Base-by-base conservation (phyloP, 1,284 basidiomycete genomes). In the Marasmius tenuissimus region DNA sequence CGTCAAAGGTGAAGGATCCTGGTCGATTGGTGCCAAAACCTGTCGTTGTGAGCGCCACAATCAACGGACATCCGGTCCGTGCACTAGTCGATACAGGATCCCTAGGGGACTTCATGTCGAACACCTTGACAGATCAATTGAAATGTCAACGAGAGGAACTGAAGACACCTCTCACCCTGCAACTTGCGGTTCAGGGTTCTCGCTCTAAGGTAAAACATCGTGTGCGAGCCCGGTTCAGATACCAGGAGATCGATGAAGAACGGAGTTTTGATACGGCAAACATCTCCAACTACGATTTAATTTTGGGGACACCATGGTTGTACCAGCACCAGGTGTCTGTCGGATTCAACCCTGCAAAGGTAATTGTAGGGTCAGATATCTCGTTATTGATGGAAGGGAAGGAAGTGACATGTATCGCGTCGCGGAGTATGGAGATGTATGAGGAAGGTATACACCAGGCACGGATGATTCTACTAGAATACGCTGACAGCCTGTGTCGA, bases 301-400 rank as follows among this genome's bases (percentile, higher is more conserved):
- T 76, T 6, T 62, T 75, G 0, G 69, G 72, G 0, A 75, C 71
- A 0, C 75, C 69, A 0, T 76, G 69, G 55, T 20, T 75, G 10
- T 75, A 63, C 33, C 72, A 75, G 33, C 72, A 75, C 51, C 7
- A 67, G 2, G 63, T 69, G 0, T 49, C 53, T 4, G 0, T 71
- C 6, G 62, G 65, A 0, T 57, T 70, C 0, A 65, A 67, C 18
- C 42, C 45, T 1, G 38, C 22, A 0, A 4, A 27, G 0, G 63
- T 74, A 0, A 18, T 67, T 0, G 34, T 75, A 9, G 69, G 71
- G 0, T 69, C 64, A 1, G 11, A 27, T 0, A 12, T 34, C 0
- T 51, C 68, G 0, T 18, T 60, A 0, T 63, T 60, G 0, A 68
- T 73, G 2, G 49, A 64, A 11, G 71, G 69, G 0, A 39, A 20